A percentile compares a stretch with the other conserved stretches of the same genome.
Evolutionary conservation across 2,329 filamentous ascomycete genomes (phyloP).

Genomic region (Anthostomella pinea): DNA sequence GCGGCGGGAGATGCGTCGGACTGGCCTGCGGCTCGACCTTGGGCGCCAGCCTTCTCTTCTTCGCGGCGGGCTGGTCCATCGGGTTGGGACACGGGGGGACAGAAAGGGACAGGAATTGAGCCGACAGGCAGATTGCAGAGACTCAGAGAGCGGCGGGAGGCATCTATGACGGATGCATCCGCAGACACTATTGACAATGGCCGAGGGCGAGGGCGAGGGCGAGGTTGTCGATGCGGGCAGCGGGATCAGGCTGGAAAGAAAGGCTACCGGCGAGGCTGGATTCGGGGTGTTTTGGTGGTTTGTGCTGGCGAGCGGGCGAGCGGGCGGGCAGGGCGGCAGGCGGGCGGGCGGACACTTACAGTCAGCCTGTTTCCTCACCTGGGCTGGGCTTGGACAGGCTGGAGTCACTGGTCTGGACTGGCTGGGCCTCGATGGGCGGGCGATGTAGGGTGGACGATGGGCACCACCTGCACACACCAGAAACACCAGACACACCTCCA

Average conservation of each 20-base stretch:
- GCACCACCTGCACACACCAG: too few species aligned
- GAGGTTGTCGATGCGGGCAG: slow-evolving; percentile 4
- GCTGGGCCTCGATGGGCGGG: too few species aligned
- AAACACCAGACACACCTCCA: too few species aligned
- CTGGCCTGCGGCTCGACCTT: slow-evolving; percentile 34
- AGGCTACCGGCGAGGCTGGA: slow-evolving; percentile 24
- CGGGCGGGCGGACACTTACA: neutral
- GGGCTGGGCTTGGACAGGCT: too few species aligned
- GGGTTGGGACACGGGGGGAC: slow-evolving; percentile 1
- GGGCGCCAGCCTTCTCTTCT: slow-evolving; percentile 39
- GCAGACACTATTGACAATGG: slow-evolving; percentile 10
- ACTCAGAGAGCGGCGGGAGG: slow-evolving; percentile 3
- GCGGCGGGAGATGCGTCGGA: slow-evolving; percentile 26
- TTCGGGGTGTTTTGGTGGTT: slow-evolving; percentile 8
- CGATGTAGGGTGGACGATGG: too few species aligned
- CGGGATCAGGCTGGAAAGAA: slow-evolving; percentile 22
- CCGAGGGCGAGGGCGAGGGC: slow-evolving; percentile 2
- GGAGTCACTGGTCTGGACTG: too few species aligned
- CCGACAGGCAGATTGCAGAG: slow-evolving; percentile 2
- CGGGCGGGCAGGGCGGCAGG: slow-evolving; percentile 5
- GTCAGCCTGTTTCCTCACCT: too few species aligned
- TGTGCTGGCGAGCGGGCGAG: slow-evolving; percentile 12
- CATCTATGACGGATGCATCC: slow-evolving; percentile 8
- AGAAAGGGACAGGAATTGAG: slow-evolving; percentile 10
- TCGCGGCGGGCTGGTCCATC: slow-evolving; percentile 37